These are phyloP conservation scores for Eutypella sp. DNA, from an alignment of 2,329 filamentous ascomycete genomes.

Conservation along the genomic window DNA sequence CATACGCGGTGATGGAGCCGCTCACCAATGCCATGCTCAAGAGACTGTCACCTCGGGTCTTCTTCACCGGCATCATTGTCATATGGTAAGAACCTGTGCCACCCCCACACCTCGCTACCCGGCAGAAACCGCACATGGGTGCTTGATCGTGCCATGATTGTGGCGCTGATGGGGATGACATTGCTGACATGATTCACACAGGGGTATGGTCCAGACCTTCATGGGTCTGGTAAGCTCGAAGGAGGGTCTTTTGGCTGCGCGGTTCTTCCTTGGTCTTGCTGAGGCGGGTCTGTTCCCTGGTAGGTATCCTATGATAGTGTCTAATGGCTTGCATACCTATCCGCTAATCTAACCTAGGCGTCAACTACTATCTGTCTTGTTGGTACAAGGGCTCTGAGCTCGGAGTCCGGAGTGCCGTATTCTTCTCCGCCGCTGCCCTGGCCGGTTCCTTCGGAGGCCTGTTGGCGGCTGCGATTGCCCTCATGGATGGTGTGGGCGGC, in stretches of 20 bases:
- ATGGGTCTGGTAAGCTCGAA: conserved; percentile 12
- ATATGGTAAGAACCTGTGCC: background rate
- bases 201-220: background rate
- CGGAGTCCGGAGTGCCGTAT: conserved; percentile 15
- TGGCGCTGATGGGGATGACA: background rate
- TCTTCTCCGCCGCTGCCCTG: conserved; percentile 21
- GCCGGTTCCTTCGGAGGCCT: conserved; percentile 49
- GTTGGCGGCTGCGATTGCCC: conserved; percentile 44
- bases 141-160: no score
- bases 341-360: no score
- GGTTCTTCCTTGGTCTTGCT: conserved; percentile 16
- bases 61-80: conserved; percentile 72
- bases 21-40: conserved; percentile 79
- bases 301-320: no score
- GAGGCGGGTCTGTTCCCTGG: conserved; percentile 19
- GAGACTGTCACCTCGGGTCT: conserved; percentile 67
- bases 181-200: background rate
- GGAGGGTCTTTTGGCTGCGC: conserved; percentile 11
- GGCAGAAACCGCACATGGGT: background rate
- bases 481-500: conserved; percentile 44
- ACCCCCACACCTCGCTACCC: no score
- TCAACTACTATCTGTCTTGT: conserved; percentile 1
- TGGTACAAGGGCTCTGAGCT: conserved; percentile 15
- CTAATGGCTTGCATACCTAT: no score
- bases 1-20: conserved; percentile 74